Base-by-base conservation (phyloP, 2,329 filamentous ascomycete genomes). In the Talaromyces piceae region DNA sequence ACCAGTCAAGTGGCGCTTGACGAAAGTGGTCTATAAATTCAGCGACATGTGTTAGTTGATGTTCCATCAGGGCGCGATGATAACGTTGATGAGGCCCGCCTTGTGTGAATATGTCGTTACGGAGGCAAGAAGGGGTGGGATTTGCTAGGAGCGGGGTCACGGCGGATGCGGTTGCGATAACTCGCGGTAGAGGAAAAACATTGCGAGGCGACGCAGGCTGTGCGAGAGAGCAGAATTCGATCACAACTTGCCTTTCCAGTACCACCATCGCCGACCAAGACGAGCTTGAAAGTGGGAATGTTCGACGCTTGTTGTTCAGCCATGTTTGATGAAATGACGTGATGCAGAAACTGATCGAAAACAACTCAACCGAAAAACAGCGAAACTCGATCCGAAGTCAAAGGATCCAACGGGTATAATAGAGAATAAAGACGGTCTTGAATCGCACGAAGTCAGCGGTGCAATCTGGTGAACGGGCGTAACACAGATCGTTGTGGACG, bases 1-100 rank as follows among this genome's bases (percentile, higher is more conserved):
- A 74, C 93, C 93, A 71, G 93, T 98, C 84, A 97, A 83, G 79
- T 98, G 93, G 71, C 93, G 93, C 87, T 98, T 98, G 82, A 98
- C 93, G 77, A 98, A 98, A 72, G 93, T 98, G 73, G 93, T 98
- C 93, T 98, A 70, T 41, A 28, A n/a, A 26, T 12, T 30, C 25
- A 43, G 4, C 22, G 9, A 12, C 2, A 48, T 2, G 4, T 26
- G 46, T 53, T 46, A 53, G 53, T 37, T 16, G 25, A 26, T 3
- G n/a, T 33, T 18, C 16, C 27, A 26, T 31, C 45, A 31, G 18
- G 53, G 47, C 46, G 25, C 30, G 6, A 23, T 41, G 7, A 41
- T 51, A 45, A 48, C 18, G 45, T 37, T 18, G 20, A 49, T 49
- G 13, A 22, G 16, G 45, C 43, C 18, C 8, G n/a, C n/a, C 13